phyloP scores from a whole-genome alignment of 257 asterid species.

The Petunia axillaris region DNA sequence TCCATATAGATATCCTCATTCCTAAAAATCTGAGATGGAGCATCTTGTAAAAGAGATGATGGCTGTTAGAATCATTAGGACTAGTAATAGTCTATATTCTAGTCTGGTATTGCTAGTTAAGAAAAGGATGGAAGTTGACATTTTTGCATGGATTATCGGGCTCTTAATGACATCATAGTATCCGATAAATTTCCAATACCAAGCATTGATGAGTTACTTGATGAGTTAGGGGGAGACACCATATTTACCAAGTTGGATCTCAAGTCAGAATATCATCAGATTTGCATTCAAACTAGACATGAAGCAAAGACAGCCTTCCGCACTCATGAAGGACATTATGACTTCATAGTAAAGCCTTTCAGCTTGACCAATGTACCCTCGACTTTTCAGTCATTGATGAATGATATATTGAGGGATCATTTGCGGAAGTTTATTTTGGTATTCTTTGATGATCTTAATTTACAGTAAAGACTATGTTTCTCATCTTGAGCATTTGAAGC shows the following conservation, averaged over 20 bases:
- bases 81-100: not conserved
- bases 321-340: not conserved
- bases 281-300: not conserved
- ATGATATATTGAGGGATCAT: not conserved
- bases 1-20: not conserved
- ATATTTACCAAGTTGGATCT: slow-evolving; percentile 13
- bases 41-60: not conserved
- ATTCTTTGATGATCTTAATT: slow-evolving; percentile 20
- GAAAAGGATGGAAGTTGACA: not conserved
- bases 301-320: not conserved
- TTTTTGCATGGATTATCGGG: not conserved
- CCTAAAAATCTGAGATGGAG: not conserved
- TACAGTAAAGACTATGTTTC: not conserved
- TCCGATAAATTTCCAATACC: not conserved
- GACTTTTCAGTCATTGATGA: slow-evolving; percentile 3
- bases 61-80: not conserved
- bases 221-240: not conserved
- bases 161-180: not conserved
- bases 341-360: not conserved
- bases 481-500: not conserved
- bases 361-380: not conserved
- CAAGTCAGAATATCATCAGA: not conserved
- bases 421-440: not conserved
- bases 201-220: not conserved
- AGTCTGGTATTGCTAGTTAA: not conserved